Percentiles rank a stretch among this genome's conserved stretches.
phyloP scores from a whole-genome alignment of 306 rosid species.

The Fragaria iinumae region DNA sequence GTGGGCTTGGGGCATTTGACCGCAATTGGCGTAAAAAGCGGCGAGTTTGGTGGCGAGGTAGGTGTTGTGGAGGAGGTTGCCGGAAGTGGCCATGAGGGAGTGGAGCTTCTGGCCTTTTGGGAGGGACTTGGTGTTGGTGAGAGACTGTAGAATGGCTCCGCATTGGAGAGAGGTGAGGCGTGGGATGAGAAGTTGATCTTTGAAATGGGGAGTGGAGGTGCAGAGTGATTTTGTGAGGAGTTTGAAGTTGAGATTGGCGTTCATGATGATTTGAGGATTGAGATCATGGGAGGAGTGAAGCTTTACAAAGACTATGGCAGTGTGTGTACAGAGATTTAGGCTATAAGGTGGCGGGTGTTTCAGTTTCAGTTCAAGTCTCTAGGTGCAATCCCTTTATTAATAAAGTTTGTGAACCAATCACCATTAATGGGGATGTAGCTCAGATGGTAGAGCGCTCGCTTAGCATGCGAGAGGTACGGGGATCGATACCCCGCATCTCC shows the following conservation, averaged over 20 bases:
- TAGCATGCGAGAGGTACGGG: constrained; percentile 96
- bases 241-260: constrained; percentile 19
- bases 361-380: too few relatives aligned
- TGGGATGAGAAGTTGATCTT: not conserved
- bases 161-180: constrained; percentile 51
- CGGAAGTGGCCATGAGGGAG: constrained; percentile 34
- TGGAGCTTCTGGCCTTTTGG: constrained; percentile 48
- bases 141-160: constrained; percentile 46
- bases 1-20: constrained; percentile 43
- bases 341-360: too few relatives aligned
- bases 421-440: constrained; percentile 66
- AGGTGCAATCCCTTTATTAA: too few relatives aligned
- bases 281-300: not conserved
- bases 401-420: too few relatives aligned
- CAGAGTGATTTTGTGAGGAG: constrained; percentile 18
- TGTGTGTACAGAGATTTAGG: too few relatives aligned
- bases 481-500: constrained; percentile 18
- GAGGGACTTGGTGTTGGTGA: constrained; percentile 43
- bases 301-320: too few relatives aligned
- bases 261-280: constrained; percentile 28
- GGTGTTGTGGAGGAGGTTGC: constrained; percentile 40
- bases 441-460: constrained; percentile 99
- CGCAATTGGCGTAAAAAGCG: constrained; percentile 49
- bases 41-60: constrained; percentile 53
- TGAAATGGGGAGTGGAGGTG: constrained; percentile 3